These are phyloP conservation scores for Pyrus communis DNA, from an alignment of 306 rosid genomes.

Conservation along the genomic window DNA sequence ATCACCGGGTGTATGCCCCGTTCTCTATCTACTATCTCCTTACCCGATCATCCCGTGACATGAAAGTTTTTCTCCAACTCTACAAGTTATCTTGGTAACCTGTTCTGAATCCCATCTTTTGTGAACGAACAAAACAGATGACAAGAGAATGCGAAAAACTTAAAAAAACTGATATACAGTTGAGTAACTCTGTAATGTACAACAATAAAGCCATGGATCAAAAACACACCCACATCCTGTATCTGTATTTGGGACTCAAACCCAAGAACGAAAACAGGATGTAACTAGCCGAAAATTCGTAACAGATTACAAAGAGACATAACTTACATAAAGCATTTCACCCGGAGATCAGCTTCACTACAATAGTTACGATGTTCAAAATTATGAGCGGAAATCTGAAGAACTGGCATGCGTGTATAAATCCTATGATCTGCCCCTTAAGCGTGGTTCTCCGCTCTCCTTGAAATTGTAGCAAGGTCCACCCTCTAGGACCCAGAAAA, in stretches of 20 bases:
- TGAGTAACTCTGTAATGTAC: background rate
- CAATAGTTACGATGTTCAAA: constrained; percentile 38
- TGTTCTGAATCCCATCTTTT: too few relatives aligned
- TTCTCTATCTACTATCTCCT: too few relatives aligned
- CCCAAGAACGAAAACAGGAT: background rate
- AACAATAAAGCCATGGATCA: background rate
- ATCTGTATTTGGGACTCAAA: background rate
- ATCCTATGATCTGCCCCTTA: constrained; percentile 63
- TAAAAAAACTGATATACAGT: background rate
- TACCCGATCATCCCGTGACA: too few relatives aligned
- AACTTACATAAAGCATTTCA: constrained; percentile 15
- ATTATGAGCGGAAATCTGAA: constrained; percentile 68
- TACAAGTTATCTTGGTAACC: too few relatives aligned
- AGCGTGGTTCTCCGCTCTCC: constrained; percentile 47
- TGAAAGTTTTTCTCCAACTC: too few relatives aligned
- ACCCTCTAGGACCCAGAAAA: constrained; percentile 74
- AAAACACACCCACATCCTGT: background rate
- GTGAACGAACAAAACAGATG: background rate
- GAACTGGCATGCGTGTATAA: constrained; percentile 67
- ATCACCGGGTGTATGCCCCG: too few relatives aligned
- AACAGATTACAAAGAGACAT: background rate
- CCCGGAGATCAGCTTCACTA: constrained; percentile 51
- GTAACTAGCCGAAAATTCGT: background rate
- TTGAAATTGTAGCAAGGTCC: constrained; percentile 54
- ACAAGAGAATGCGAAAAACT: too few relatives aligned